These are phyloP conservation scores for Cryphonectria nitschkei DNA, from an alignment of 2,329 filamentous ascomycete species.

Conservation along the genomic window DNA sequence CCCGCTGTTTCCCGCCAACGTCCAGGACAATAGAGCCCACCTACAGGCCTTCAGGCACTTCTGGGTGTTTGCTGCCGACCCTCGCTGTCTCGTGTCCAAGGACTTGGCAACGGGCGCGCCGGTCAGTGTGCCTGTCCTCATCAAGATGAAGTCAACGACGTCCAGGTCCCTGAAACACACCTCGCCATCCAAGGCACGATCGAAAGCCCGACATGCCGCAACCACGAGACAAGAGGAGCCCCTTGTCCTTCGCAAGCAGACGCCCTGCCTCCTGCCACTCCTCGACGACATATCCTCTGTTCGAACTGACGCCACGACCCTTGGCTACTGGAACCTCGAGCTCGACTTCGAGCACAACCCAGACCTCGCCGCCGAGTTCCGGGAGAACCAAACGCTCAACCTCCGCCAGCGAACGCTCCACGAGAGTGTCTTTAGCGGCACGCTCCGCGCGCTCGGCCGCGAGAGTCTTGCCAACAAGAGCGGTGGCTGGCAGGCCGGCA, in stretches of 20 bases:
- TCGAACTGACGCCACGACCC: slow-evolving; percentile 61
- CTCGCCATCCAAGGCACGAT: slow-evolving; percentile 41
- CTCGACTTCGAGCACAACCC: slow-evolving; percentile 72
- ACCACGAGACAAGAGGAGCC: slow-evolving; percentile 33
- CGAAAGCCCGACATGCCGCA: slow-evolving; percentile 28
- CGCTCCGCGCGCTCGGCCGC: slow-evolving; percentile 71
- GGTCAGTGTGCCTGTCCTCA: slow-evolving; percentile 71
- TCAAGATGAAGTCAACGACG: slow-evolving; percentile 55
- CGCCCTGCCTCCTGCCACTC: slow-evolving; percentile 66
- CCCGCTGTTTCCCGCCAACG: slow-evolving; percentile 83
- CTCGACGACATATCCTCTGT: slow-evolving; percentile 65
- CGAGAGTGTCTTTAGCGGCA: slow-evolving; percentile 72
- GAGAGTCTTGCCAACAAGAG: slow-evolving; percentile 30
- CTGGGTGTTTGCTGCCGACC: slow-evolving; percentile 92
- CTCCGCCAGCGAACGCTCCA: slow-evolving; percentile 72
- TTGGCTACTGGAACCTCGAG: slow-evolving; percentile 79
- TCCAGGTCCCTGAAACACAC: slow-evolving; percentile 45
- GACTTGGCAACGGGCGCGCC: slow-evolving; percentile 85
- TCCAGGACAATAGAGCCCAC: slow-evolving; percentile 93
- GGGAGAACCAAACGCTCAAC: slow-evolving; percentile 71
- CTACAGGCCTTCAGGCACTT: slow-evolving; percentile 96
- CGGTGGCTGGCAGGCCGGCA: neutral
- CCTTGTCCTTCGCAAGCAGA: slow-evolving; percentile 47
- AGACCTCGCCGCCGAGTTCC: slow-evolving; percentile 66
- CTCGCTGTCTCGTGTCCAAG: slow-evolving; percentile 83